Evolutionary conservation across 768 basidiomycete genomes (phyloP).

Genomic region (Hericium erinaceus): DNA sequence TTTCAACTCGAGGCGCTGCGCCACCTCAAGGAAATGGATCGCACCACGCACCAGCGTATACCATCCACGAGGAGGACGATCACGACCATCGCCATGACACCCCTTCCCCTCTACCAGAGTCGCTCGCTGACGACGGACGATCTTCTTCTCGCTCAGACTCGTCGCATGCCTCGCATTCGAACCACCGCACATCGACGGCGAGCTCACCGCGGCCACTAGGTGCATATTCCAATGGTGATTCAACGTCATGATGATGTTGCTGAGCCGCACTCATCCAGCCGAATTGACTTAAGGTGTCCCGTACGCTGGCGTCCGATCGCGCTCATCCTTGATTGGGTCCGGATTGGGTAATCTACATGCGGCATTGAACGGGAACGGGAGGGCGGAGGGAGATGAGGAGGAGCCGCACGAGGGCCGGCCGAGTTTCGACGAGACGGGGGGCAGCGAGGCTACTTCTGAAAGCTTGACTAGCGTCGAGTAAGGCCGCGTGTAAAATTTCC

Average conservation of each 20-base stretch:
- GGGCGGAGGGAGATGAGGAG: neutral
- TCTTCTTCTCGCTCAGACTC: neutral
- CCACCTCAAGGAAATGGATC: neutral
- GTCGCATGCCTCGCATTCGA: neutral
- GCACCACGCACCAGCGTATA: neutral
- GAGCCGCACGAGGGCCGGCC: neutral
- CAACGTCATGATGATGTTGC: constrained; percentile 7
- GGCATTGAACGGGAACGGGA: neutral
- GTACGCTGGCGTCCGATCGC: constrained; percentile 5
- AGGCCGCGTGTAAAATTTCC: neutral
- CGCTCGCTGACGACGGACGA: neutral
- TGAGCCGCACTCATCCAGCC: constrained; percentile 7
- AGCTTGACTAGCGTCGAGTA: constrained; percentile 15
- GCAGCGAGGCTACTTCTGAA: constrained; percentile 5
- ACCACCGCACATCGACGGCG: neutral
- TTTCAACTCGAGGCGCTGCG: constrained; percentile 10
- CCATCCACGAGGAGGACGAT: constrained; percentile 11
- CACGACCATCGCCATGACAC: constrained; percentile 8
- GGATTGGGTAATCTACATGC: neutral
- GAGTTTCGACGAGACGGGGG: constrained; percentile 7
- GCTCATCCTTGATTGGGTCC: neutral
- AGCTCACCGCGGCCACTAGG: constrained; percentile 1
- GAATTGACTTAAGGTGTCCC: constrained; percentile 10
- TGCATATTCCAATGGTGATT: constrained; percentile 14
- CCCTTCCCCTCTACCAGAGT: constrained; percentile 7